Percentiles rank a stretch among this genome's conserved stretches.
These are phyloP conservation scores for Pinus taeda DNA, from an alignment of 75 land plant genomes.

Conservation along the genomic window DNA sequence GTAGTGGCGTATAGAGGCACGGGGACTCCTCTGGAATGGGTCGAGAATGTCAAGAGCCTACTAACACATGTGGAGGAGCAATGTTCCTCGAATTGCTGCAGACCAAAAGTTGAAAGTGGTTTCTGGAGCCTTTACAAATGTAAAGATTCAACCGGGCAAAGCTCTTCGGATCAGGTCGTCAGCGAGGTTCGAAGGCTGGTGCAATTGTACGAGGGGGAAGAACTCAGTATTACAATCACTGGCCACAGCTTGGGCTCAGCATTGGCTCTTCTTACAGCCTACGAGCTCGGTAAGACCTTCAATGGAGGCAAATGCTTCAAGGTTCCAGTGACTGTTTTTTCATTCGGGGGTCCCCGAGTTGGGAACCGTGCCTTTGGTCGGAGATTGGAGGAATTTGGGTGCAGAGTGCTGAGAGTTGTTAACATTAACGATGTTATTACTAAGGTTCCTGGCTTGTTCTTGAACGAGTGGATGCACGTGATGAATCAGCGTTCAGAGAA, in stretches of 20 bases:
- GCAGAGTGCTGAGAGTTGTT: slow-evolving; percentile 59
- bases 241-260: slow-evolving; percentile 74
- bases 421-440: slow-evolving; percentile 56
- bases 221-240: slow-evolving; percentile 51
- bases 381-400: slow-evolving; percentile 42
- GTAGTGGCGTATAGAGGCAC: slow-evolving; percentile 39
- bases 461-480: slow-evolving; percentile 23
- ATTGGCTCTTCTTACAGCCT: slow-evolving; percentile 31
- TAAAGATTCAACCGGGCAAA: slow-evolving; percentile 4
- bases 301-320: neutral
- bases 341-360: slow-evolving; percentile 66
- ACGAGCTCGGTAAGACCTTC: slow-evolving; percentile 24
- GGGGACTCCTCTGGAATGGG: no score
- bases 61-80: no score
- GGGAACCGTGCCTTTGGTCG: slow-evolving; percentile 51
- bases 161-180: slow-evolving; percentile 25
- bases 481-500: no score
- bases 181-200: slow-evolving; percentile 36
- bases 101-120: slow-evolving; percentile 24
- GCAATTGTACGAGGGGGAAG: slow-evolving; percentile 22
- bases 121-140: slow-evolving; percentile 48
- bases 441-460: slow-evolving; percentile 51
- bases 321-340: slow-evolving; percentile 47
- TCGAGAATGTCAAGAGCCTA: no score
- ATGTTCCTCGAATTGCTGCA: neutral